Evolutionary conservation across 352 stramenopile genomes (phyloP).

Genomic region (Halophytophthora polymorphica): DNA sequence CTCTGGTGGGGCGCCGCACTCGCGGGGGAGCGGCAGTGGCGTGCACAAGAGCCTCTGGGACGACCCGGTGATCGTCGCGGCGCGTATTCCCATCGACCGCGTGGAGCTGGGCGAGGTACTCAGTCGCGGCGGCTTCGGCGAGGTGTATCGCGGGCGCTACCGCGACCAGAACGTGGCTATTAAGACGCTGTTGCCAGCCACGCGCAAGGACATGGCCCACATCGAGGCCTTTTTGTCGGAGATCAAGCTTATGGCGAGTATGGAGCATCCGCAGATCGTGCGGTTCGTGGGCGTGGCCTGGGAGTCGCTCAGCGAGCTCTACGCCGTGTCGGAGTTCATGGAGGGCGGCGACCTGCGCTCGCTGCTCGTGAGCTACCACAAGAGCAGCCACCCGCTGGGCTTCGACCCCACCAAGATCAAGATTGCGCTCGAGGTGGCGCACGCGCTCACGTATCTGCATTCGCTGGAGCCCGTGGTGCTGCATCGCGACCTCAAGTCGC

Average conservation of each 20-base stretch:
- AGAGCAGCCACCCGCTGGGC: slow-evolving; percentile 11
- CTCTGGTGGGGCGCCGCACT: too few relatives aligned
- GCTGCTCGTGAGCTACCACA: slow-evolving; percentile 22
- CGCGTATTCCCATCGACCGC: slow-evolving; percentile 35
- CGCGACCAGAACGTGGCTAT: slow-evolving; percentile 31
- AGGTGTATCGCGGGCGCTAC: slow-evolving; percentile 37
- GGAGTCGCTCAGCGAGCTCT: too few relatives aligned
- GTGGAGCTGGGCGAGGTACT: slow-evolving; percentile 32
- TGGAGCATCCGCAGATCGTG: slow-evolving; percentile 44
- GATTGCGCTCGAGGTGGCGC: slow-evolving; percentile 37
- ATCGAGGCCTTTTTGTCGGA: slow-evolving; percentile 39
- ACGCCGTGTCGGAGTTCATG: too few relatives aligned
- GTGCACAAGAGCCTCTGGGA: slow-evolving; percentile 28
- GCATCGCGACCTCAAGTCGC: too few relatives aligned
- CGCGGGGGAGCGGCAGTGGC: slow-evolving; percentile 6
- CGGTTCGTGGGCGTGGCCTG: too few relatives aligned
- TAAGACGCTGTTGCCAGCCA: slow-evolving; percentile 34
- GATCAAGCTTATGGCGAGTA: slow-evolving; percentile 35
- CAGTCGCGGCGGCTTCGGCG: slow-evolving; percentile 31
- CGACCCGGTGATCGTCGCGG: slow-evolving; percentile 31
- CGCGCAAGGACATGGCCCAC: slow-evolving; percentile 27
- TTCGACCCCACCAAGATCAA: slow-evolving; percentile 33
- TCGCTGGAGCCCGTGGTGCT: too few relatives aligned
- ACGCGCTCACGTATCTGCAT: too few relatives aligned
- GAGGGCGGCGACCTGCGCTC: too few relatives aligned